A percentile compares a stretch with the other conserved stretches of the same genome.
phyloP scores from a whole-genome alignment of 192 early-diverging fungal species.

The Coemansia sp. region DNA sequence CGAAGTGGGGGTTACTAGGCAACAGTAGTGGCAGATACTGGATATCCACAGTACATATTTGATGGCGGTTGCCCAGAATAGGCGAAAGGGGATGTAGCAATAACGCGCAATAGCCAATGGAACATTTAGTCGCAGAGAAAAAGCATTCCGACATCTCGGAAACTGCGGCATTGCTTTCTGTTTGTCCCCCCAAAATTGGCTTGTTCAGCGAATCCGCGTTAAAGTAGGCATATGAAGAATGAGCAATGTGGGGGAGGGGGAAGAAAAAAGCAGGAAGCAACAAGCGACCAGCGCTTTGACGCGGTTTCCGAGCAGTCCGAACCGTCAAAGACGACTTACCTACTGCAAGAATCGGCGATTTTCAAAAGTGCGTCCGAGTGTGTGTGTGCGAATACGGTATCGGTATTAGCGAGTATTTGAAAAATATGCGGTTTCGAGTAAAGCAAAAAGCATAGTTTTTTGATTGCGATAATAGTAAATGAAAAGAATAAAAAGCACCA shows the following conservation, averaged over 20 bases:
- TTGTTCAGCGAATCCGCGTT: not conserved
- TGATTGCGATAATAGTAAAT: not conserved
- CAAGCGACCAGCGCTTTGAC: not conserved
- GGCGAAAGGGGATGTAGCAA: not conserved
- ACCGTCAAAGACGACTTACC: not conserved
- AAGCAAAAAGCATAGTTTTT: not conserved
- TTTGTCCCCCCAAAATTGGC: not conserved
- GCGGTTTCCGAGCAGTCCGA: not conserved
- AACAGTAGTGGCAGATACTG: not conserved
- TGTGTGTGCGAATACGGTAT: not conserved
- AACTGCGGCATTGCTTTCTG: not conserved
- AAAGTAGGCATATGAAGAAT: not conserved
- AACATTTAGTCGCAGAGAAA: not conserved
- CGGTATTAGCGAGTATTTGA: not conserved
- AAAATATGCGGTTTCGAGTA: not conserved
- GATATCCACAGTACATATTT: not conserved
- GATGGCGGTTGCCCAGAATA: not conserved
- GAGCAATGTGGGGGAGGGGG: not conserved
- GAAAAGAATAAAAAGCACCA: not conserved
- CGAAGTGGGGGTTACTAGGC: not conserved
- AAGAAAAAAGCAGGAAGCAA: not conserved
- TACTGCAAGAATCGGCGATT: not conserved
- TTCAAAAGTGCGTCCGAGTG: not conserved
- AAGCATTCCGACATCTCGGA: conserved; percentile 1
- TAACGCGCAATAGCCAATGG: not conserved